Conservation (phyloP, 106 monocot species). For the Allium sativum region DNA sequence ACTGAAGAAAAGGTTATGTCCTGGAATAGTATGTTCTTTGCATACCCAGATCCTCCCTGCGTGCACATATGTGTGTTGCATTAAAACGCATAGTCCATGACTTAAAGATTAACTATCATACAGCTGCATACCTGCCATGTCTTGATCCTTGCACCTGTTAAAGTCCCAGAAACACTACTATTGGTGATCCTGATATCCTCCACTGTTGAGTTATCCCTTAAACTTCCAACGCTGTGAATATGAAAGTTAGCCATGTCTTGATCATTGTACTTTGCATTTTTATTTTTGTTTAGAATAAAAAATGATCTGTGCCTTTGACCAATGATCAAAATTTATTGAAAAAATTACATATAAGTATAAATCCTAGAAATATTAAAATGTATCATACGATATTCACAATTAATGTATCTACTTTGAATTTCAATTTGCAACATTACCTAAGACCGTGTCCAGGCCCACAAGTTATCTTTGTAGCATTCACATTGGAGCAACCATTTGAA, state of each 20-base stretch:
- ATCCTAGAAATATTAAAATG: too few relatives aligned
- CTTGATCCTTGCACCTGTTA: constrained; percentile 10
- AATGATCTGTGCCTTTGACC: too few relatives aligned
- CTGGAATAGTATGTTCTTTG: constrained; percentile 1
- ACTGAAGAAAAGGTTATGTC: constrained; percentile 11
- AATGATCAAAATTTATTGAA: too few relatives aligned
- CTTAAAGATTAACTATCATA: background rate
- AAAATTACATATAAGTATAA: too few relatives aligned
- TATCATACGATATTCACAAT: background rate
- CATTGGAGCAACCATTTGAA: constrained; percentile 2
- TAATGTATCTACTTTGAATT: too few relatives aligned
- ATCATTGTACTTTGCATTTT: background rate
- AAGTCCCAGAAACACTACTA: constrained; percentile 4
- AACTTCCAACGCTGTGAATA: constrained; percentile 11
- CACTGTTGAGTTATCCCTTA: constrained; percentile 5
- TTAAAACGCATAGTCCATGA: background rate
- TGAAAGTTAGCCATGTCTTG: background rate
- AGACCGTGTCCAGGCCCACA: constrained; percentile 17
- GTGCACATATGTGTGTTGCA: background rate
- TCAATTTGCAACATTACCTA: constrained; percentile 5
- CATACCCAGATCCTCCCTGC: constrained; percentile 18
- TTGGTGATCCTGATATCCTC: constrained; percentile 4
- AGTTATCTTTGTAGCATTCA: constrained; percentile 9
- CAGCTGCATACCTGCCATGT: constrained; percentile 15
- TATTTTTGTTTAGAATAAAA: too few relatives aligned